These are phyloP conservation scores for Berberis thunbergii DNA, from an alignment of 164 flowering plant species.

Conservation along the genomic window DNA sequence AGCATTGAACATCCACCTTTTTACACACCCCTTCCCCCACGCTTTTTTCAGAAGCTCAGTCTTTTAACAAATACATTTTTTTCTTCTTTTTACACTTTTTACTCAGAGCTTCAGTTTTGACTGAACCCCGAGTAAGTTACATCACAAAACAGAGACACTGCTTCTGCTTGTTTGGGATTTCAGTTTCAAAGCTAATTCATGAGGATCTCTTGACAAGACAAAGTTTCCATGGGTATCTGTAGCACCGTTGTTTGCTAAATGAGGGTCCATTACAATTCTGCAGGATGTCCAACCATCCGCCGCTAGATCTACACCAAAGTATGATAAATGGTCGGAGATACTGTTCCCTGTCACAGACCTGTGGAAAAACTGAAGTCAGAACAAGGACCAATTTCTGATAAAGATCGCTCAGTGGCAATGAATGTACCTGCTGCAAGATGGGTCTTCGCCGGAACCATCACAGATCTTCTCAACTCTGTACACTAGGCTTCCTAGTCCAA, in stretches of 20 bases:
- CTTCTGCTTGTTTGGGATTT: slow-evolving; percentile 9
- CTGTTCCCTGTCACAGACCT: slow-evolving; percentile 90
- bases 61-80: too few species aligned
- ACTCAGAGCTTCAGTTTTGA: too few species aligned
- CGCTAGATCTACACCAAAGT: slow-evolving; percentile 56
- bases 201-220: slow-evolving; percentile 40
- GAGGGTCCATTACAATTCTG: slow-evolving; percentile 48
- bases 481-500: slow-evolving; percentile 56
- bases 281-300: slow-evolving; percentile 51
- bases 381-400: not conserved
- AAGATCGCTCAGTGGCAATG: not conserved
- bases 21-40: too few species aligned
- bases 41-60: too few species aligned
- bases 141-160: slow-evolving; percentile 7
- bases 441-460: slow-evolving; percentile 95
- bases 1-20: too few species aligned
- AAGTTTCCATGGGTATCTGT: slow-evolving; percentile 49
- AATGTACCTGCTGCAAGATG: slow-evolving; percentile 76
- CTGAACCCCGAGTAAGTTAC: too few species aligned
- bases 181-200: slow-evolving; percentile 19
- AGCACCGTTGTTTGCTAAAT: slow-evolving; percentile 14
- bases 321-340: slow-evolving; percentile 64
- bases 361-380: slow-evolving; percentile 14
- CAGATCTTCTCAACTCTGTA: slow-evolving; percentile 71
- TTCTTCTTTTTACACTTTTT: too few species aligned